Evolutionary conservation across 306 rosid genomes (phyloP), one percentile per base, ranked within the genome.

Genomic region (Gastrolobium villosum): DNA sequence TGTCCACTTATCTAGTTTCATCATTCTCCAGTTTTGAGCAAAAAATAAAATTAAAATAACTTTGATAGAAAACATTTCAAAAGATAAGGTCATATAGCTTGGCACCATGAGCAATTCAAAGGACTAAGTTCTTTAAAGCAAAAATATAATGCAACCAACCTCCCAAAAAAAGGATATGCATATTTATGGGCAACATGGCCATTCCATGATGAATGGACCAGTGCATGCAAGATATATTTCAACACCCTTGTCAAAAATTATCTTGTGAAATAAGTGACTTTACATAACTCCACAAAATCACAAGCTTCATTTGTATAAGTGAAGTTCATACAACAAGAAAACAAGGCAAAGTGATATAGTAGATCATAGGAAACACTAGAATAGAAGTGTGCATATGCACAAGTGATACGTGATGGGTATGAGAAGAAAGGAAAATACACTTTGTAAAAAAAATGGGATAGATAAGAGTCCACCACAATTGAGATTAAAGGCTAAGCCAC

Each of bases 41-140:
- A 41, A 7, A 64, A 66, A 40, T 26, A 32, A 41, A 49, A 34
- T 28, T n/a, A 28, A 28, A 59, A 76, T 13, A 31, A 76, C 50
- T 70, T 64, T 35, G 67, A 81, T 20, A 61, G 50, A n/a, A 73
- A 76, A 72, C 40, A 76, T 81, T 54, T 77, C 36, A 54, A 67
- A 76, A 39, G 13, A 65, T 32, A 72, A 80, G 36, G 70, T 30
- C 70, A 50, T 37, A 77, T 31, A 77, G n/a, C 53, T 69, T 43
- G 4, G 60, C 53, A 46, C 62, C 77, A 65, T 26, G 55, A 7
- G 64, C 55, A 49, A 36, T 54, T 52, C 50, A 48, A 55, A 39
- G 10, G 52, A 48, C 55, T 13, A 59, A 54, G 52, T 54, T 54
- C 43, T 56, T 70, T 6, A 64, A 13, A 76, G 63, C 5, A 5